Evolutionary conservation across 2,329 filamentous ascomycete species (phyloP).

Genomic region (Calonectria montana): DNA sequence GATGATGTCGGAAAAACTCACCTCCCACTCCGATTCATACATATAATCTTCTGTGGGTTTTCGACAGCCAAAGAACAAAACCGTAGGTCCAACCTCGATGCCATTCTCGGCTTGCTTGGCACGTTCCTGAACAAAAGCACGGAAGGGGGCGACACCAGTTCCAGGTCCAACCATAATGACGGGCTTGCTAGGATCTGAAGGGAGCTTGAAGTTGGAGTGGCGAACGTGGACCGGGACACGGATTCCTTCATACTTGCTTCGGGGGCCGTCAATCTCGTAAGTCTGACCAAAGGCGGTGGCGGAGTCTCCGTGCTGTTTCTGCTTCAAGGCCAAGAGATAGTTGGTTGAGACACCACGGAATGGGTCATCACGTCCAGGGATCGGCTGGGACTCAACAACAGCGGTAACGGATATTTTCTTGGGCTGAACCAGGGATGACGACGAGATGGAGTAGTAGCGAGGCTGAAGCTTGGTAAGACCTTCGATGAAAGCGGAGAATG

Average conservation of each 20-base stretch:
- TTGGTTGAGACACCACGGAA: conserved; percentile 98
- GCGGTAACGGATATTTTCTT: conserved; percentile 96
- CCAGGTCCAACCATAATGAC: conserved; percentile 97
- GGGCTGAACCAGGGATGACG: conserved; percentile 92
- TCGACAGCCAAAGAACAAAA: conserved; percentile 96
- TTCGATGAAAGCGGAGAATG: conserved; percentile 96
- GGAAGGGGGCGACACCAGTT: conserved; percentile 96
- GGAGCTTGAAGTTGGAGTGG: conserved; percentile 99
- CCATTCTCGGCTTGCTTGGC: conserved; percentile 85
- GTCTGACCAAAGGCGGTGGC: conserved; percentile 82
- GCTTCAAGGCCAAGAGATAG: conserved; percentile 92
- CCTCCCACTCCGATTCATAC: conserved; percentile 92
- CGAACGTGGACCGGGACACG: conserved; percentile 96
- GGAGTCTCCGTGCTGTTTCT: conserved; percentile 93
- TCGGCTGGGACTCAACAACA: conserved; percentile 85
- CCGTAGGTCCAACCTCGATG: conserved; percentile 83
- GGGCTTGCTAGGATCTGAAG: conserved; percentile 92
- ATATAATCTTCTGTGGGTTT: conserved; percentile 90
- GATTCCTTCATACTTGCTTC: conserved; percentile 97
- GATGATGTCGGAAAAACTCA: conserved; percentile 61
- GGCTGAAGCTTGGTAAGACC: conserved; percentile 94
- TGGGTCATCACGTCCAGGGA: conserved; percentile 80
- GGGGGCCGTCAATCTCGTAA: conserved; percentile 88
- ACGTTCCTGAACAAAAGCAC: conserved; percentile 93
- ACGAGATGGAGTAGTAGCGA: conserved; percentile 99